phyloP scores from a whole-genome alignment of 768 basidiomycete genomes.

The Pulveroboletus frians region DNA sequence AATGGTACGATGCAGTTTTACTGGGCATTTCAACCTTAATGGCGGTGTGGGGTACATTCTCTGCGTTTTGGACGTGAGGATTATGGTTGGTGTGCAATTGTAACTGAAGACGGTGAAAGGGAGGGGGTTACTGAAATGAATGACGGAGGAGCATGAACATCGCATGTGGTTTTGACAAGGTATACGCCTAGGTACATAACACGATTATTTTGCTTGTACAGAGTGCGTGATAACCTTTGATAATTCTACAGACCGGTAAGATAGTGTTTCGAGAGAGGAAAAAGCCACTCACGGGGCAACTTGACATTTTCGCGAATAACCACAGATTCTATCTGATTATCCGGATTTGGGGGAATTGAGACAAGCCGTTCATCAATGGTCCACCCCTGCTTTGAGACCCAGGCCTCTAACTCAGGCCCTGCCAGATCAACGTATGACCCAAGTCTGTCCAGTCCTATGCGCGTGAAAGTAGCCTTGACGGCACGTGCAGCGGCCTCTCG shows the following conservation, averaged over 20 bases:
- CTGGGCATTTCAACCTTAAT: constrained; percentile 52
- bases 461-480: constrained; percentile 72
- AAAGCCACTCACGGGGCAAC: constrained; percentile 60
- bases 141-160: neutral
- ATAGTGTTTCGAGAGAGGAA: neutral
- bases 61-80: constrained; percentile 46
- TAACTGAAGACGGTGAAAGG: neutral
- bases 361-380: constrained; percentile 55
- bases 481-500: constrained; percentile 72
- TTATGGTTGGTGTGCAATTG: neutral
- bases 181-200: constrained; percentile 4
- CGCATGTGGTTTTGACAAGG: constrained; percentile 1
- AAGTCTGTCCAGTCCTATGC: constrained; percentile 62
- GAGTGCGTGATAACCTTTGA: constrained; percentile 73
- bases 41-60: constrained; percentile 74
- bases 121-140: neutral
- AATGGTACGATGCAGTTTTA: constrained; percentile 48
- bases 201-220: constrained; percentile 43
- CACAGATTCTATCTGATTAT: constrained; percentile 84
- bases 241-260: constrained; percentile 46
- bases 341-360: constrained; percentile 71
- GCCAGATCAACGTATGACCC: constrained; percentile 65
- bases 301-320: constrained; percentile 80
- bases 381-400: constrained; percentile 67
- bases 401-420: constrained; percentile 57